Evolutionary conservation across 768 basidiomycete species (phyloP).

Genomic region (Trametes villosa): DNA sequence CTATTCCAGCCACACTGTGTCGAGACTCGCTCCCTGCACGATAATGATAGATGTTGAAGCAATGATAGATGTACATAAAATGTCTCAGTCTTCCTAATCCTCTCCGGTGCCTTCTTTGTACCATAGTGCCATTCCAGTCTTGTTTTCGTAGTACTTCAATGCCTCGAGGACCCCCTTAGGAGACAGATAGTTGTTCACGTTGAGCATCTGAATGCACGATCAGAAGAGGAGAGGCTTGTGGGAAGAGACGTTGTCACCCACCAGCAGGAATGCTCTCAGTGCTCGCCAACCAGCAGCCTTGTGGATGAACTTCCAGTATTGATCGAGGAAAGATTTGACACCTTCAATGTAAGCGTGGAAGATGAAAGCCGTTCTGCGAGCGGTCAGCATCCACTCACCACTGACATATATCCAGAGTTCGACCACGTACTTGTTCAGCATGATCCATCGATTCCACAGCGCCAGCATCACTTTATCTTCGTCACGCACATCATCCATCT

Average conservation of each 20-base stretch:
- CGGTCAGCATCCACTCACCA: background rate
- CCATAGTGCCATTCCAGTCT: slow-evolving; percentile 53
- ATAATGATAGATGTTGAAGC: too few relatives aligned
- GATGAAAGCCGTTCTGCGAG: slow-evolving; percentile 56
- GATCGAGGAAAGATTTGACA: slow-evolving; percentile 55
- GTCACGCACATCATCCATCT: slow-evolving; percentile 69
- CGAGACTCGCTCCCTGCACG: too few relatives aligned
- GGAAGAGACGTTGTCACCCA: slow-evolving; percentile 36
- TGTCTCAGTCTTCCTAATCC: too few relatives aligned
- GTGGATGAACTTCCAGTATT: slow-evolving; percentile 70
- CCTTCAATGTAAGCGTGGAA: slow-evolving; percentile 55
- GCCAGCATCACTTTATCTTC: slow-evolving; percentile 82
- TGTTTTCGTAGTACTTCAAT: slow-evolving; percentile 57
- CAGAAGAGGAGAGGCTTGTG: background rate
- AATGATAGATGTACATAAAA: too few relatives aligned
- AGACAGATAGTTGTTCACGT: slow-evolving; percentile 57
- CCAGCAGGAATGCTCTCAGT: slow-evolving; percentile 63
- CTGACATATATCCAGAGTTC: background rate
- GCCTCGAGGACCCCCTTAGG: slow-evolving; percentile 52
- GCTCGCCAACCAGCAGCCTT: slow-evolving; percentile 71
- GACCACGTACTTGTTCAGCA: slow-evolving; percentile 54
- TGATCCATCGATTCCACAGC: slow-evolving; percentile 78
- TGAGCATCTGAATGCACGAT: slow-evolving; percentile 49
- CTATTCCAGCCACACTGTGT: too few relatives aligned
- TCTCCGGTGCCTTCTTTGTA: slow-evolving; percentile 28